A percentile compares a stretch with the other conserved stretches of the same genome.
phyloP scores from a whole-genome alignment of 169 alveolate species.

The Plasmodium gaboni region DNA sequence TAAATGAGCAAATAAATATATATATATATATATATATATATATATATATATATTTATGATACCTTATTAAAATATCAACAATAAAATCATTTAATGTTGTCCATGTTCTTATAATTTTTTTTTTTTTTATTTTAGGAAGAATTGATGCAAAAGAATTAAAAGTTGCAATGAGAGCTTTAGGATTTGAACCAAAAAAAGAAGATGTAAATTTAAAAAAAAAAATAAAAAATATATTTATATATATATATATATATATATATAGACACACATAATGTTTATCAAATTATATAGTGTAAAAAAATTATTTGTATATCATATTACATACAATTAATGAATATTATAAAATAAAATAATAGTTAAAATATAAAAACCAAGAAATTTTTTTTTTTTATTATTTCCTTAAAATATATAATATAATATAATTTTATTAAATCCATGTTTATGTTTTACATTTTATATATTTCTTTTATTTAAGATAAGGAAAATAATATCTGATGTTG shows the following conservation, averaged over 20 bases:
- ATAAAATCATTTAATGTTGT: not conserved
- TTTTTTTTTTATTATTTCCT: not conserved
- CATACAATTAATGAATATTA: no score
- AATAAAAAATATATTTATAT: not conserved
- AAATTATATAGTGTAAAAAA: no score
- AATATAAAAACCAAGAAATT: not conserved
- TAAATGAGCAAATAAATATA: not conserved
- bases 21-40: no score
- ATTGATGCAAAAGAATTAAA: slow-evolving; percentile 97
- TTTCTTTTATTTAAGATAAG: slow-evolving; percentile 84
- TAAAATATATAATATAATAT: not conserved
- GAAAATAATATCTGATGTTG: slow-evolving; percentile 94
- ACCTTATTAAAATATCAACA: not conserved
- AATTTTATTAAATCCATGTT: not conserved
- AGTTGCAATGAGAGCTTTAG: slow-evolving; percentile 99
- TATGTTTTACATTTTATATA: not conserved
- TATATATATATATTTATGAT: not conserved
- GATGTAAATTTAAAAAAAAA: slow-evolving; percentile 84
- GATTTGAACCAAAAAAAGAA: slow-evolving; percentile 98
- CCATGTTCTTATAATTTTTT: not conserved
- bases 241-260: not conserved
- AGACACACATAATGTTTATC: no score
- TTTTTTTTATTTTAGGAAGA: slow-evolving; percentile 77
- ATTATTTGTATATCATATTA: no score
- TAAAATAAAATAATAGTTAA: not conserved